Percentiles rank a stretch among this genome's conserved stretches.
phyloP scores from a whole-genome alignment of 73 alveolate species.

The Paramecium biaurelia region DNA sequence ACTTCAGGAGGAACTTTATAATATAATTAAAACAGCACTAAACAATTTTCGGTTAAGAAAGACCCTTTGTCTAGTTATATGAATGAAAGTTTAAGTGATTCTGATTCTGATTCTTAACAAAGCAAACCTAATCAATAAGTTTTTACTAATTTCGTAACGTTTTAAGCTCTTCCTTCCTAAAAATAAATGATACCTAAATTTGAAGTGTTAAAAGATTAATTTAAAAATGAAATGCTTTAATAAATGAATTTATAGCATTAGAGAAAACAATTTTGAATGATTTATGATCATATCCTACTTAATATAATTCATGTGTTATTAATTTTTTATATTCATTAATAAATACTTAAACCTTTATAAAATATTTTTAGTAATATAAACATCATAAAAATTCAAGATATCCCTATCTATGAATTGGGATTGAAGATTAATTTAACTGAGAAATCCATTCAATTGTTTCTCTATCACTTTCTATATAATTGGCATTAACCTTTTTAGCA shows the following conservation, averaged over 20 bases:
- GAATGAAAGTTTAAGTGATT: conserved; percentile 1
- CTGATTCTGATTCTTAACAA: neutral
- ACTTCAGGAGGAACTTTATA: conserved; percentile 11
- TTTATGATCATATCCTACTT: neutral
- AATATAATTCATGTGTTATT: too few species aligned
- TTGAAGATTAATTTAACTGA: neutral
- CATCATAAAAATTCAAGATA: neutral
- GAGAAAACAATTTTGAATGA: conserved; percentile 25
- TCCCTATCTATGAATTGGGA: neutral
- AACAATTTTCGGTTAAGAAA: neutral
- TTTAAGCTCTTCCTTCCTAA: conserved; percentile 41
- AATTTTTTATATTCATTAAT: neutral
- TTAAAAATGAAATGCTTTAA: conserved; percentile 24
- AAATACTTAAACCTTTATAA: neutral
- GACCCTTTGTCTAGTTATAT: conserved; percentile 35
- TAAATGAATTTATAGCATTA: neutral
- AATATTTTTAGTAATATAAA: too few species aligned
- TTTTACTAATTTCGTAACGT: conserved; percentile 38
- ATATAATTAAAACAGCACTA: conserved; percentile 18
- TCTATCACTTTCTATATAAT: neutral
- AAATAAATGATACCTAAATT: conserved; percentile 21
- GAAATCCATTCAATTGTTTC: neutral
- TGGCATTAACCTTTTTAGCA: neutral
- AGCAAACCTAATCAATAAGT: neutral
- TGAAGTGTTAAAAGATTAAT: conserved; percentile 12